Percentiles rank a stretch among this genome's conserved stretches.
These are phyloP conservation scores for Leccinum subgranulosum DNA, from an alignment of 768 basidiomycete genomes.

Conservation along the genomic window DNA sequence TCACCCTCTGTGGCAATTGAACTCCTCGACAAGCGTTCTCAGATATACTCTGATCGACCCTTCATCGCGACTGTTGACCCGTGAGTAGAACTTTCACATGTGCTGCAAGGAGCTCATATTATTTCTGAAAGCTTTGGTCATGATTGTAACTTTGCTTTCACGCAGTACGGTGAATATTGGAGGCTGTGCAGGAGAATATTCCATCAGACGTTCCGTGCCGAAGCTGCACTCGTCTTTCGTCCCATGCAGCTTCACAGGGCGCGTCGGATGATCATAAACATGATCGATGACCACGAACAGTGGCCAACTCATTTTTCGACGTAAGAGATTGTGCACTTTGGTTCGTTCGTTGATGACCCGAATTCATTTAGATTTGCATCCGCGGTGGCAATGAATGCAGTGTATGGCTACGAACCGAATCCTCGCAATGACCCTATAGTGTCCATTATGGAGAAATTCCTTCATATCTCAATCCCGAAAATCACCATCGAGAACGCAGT, in stretches of 20 bases:
- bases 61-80: not conserved
- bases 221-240: conserved; percentile 5
- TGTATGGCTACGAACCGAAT: conserved; percentile 2
- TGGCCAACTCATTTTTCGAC: not conserved
- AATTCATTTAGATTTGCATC: conserved; percentile 27
- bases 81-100: not conserved
- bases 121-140: not conserved
- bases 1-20: not conserved
- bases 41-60: conserved; percentile 4
- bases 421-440: not conserved
- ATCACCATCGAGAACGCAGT: not conserved
- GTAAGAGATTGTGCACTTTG: not conserved
- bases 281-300: conserved; percentile 5
- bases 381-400: conserved; percentile 23
- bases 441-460: not conserved
- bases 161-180: not conserved
- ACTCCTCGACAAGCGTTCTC: not conserved
- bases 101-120: no score
- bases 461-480: not conserved
- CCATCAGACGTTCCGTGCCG: conserved; percentile 16
- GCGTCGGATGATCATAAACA: conserved; percentile 8
- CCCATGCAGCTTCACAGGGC: conserved; percentile 16
- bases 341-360: no score
- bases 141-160: not conserved
- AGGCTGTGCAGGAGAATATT: conserved; percentile 17